A percentile compares a stretch with the other conserved stretches of the same genome.
Conservation (phyloP, 176 grass and related monocot species). For the Aegilops sharonensis region DNA sequence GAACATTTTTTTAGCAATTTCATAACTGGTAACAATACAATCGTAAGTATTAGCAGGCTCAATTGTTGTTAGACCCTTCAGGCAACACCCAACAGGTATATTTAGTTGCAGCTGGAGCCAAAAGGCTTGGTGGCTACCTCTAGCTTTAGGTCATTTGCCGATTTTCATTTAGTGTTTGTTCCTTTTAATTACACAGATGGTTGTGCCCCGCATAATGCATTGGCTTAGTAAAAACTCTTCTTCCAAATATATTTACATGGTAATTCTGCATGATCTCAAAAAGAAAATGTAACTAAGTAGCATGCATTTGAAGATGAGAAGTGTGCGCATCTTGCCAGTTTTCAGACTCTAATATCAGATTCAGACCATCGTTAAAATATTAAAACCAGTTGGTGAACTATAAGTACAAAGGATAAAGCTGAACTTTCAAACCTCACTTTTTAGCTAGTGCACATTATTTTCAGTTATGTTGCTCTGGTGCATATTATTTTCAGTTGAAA, state of each 20-base stretch:
- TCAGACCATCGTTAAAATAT: not conserved
- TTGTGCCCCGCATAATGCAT: not conserved
- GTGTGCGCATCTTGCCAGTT: not conserved
- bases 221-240: not conserved
- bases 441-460: not conserved
- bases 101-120: not conserved
- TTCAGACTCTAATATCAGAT: slow-evolving; percentile 9
- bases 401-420: not conserved
- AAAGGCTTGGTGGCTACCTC: not conserved
- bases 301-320: not conserved
- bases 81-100: not conserved
- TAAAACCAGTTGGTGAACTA: not conserved
- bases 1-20: not conserved
- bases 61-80: not conserved
- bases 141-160: too few relatives aligned
- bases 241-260: not conserved
- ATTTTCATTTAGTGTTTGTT: not conserved
- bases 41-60: not conserved
- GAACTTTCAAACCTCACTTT: not conserved
- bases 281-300: not conserved
- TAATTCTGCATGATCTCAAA: not conserved
- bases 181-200: not conserved
- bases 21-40: not conserved
- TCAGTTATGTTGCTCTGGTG: not conserved
- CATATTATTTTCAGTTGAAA: not conserved